These are phyloP conservation scores for Lactarius deliciosus DNA, from an alignment of 768 basidiomycete species.

Conservation along the genomic window DNA sequence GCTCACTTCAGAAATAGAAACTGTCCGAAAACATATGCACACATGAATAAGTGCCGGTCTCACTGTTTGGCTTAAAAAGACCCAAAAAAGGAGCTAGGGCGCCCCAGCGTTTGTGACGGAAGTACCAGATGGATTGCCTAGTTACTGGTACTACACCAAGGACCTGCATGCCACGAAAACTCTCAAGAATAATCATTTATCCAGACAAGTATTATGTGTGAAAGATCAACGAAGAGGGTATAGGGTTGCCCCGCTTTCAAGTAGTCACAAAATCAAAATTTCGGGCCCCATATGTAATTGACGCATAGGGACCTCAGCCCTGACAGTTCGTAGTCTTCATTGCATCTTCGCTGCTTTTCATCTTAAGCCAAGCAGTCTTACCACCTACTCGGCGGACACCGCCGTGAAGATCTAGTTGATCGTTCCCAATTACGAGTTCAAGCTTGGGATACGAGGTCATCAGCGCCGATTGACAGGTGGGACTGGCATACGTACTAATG, in stretches of 20 bases:
- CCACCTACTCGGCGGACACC: slow-evolving; percentile 97
- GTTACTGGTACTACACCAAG: slow-evolving; percentile 87
- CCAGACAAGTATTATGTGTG: slow-evolving; percentile 95
- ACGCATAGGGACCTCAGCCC: slow-evolving; percentile 91
- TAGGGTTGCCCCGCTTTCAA: slow-evolving; percentile 79
- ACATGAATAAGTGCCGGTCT: slow-evolving; percentile 78
- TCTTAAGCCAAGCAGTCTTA: slow-evolving; percentile 55
- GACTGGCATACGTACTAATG: slow-evolving; percentile 28
- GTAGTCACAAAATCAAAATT: slow-evolving; percentile 95
- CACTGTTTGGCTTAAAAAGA: slow-evolving; percentile 25
- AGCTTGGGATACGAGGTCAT: slow-evolving; percentile 87
- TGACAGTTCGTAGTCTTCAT: slow-evolving; percentile 57
- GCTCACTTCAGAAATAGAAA: slow-evolving; percentile 98
- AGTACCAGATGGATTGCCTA: slow-evolving; percentile 88
- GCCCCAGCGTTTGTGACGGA: slow-evolving; percentile 85
- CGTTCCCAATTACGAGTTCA: slow-evolving; percentile 81
- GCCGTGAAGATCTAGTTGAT: slow-evolving; percentile 98
- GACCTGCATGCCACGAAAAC: slow-evolving; percentile 17
- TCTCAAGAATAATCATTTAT: slow-evolving; percentile 23
- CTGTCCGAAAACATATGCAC: slow-evolving; percentile 94
- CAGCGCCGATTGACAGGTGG: slow-evolving; percentile 93
- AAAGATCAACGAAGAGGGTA: slow-evolving; percentile 87
- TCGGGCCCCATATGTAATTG: slow-evolving; percentile 85
- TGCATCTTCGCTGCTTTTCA: slow-evolving; percentile 26
- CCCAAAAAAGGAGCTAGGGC: slow-evolving; percentile 87